Conservation (phyloP, 176 grass and related monocot species). For the Puya raimondii region DNA sequence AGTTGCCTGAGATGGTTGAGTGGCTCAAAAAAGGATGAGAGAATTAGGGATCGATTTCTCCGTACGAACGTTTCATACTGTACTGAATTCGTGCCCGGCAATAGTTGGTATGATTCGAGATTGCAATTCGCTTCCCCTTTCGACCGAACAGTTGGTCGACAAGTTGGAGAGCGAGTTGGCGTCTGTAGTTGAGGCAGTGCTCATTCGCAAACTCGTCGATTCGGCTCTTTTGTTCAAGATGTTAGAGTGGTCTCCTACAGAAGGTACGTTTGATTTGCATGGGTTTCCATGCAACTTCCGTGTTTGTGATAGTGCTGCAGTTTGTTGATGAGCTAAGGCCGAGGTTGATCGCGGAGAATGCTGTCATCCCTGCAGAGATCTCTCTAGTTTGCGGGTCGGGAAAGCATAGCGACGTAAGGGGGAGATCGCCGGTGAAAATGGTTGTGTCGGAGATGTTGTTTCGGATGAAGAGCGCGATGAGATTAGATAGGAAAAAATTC, state of each 20-base stretch:
- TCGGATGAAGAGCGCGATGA: conserved; percentile 53
- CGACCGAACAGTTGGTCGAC: conserved; percentile 22
- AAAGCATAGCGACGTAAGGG: conserved; percentile 60
- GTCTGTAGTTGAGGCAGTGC: conserved; percentile 30
- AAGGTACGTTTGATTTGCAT: conserved; percentile 80
- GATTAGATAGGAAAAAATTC: conserved; percentile 52
- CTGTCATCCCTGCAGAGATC: conserved; percentile 39
- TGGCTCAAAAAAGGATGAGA: conserved; percentile 61
- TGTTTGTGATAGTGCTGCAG: conserved; percentile 67
- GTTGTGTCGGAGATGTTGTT: conserved; percentile 52
- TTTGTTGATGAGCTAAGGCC: conserved; percentile 48
- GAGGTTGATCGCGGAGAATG: neutral
- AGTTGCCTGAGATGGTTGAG: conserved; percentile 33
- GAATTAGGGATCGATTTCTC: conserved; percentile 26
- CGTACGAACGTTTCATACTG: conserved; percentile 41
- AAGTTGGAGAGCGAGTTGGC: conserved; percentile 30
- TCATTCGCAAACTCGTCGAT: conserved; percentile 43
- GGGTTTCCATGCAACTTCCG: conserved; percentile 52
- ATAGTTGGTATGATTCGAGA: conserved; percentile 28
- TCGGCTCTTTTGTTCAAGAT: conserved; percentile 43
- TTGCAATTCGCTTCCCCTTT: conserved; percentile 32
- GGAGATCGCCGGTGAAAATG: conserved; percentile 56
- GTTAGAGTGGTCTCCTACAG: conserved; percentile 48
- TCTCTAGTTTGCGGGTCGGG: conserved; percentile 61
- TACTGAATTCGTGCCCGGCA: conserved; percentile 49